These are phyloP conservation scores for Aureobasidium melanogenum DNA, from an alignment of 2,329 filamentous ascomycete species.

Conservation along the genomic window DNA sequence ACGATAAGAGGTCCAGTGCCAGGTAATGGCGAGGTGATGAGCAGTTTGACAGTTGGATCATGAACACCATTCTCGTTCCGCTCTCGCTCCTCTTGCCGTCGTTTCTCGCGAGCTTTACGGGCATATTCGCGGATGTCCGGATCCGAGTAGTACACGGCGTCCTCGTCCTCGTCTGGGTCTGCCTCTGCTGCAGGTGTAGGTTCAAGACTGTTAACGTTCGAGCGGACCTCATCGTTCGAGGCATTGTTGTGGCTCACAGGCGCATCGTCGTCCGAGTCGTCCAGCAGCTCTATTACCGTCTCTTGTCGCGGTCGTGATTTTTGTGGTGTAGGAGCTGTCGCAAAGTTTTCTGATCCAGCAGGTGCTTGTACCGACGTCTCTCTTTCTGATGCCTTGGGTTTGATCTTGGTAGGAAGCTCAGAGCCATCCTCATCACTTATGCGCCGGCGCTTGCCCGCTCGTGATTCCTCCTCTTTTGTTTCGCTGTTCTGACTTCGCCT, in stretches of 20 bases:
- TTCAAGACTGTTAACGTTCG: neutral
- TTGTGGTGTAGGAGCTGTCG: neutral
- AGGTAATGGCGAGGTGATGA: slow-evolving; percentile 60
- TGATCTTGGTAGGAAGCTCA: slow-evolving; percentile 8
- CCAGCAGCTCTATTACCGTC: slow-evolving; percentile 12
- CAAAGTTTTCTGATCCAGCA: slow-evolving; percentile 10
- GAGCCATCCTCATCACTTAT: slow-evolving; percentile 17
- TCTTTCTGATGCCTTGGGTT: slow-evolving; percentile 8
- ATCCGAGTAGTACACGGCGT: slow-evolving; percentile 27
- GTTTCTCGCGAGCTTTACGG: slow-evolving; percentile 33
- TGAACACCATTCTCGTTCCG: slow-evolving; percentile 15
- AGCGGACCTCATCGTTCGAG: neutral
- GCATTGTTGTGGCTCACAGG: slow-evolving; percentile 11
- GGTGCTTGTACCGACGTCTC: slow-evolving; percentile 15
- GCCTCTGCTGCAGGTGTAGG: slow-evolving; percentile 9
- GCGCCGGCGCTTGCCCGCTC: slow-evolving; percentile 20
- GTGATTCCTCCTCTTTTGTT: neutral
- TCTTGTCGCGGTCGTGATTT: neutral
- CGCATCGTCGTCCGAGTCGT: neutral
- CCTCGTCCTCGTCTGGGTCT: slow-evolving; percentile 18
- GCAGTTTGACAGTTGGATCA: slow-evolving; percentile 51
- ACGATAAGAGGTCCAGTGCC: slow-evolving; percentile 53
- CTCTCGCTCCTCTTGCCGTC: slow-evolving; percentile 22
- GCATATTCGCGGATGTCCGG: slow-evolving; percentile 36
- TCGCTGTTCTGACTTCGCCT: neutral